Conservation (phyloP, 352 stramenopile species). For the Peronospora tabacina region DNA sequence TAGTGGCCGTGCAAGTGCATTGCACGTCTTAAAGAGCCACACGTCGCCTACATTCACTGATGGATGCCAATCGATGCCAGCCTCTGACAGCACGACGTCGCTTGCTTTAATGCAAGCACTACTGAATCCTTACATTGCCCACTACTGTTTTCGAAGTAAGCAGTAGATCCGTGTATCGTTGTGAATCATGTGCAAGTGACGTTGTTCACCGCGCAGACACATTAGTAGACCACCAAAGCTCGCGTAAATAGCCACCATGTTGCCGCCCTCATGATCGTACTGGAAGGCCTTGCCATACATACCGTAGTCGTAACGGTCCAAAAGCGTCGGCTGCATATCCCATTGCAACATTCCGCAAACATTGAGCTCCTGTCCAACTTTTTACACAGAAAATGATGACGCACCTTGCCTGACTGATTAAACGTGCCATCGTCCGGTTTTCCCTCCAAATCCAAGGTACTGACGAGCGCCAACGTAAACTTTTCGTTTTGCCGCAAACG, state of each 20-base stretch:
- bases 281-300: constrained; percentile 99
- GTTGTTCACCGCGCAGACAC: constrained; percentile 94
- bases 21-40: constrained; percentile 1
- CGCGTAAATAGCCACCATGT: constrained; percentile 90
- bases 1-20: not conserved
- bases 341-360: not conserved
- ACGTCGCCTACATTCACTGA: constrained; percentile 13
- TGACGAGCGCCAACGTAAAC: constrained; percentile 94
- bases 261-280: constrained; percentile 93
- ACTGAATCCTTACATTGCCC: too few species aligned
- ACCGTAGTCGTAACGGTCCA: constrained; percentile 98
- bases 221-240: constrained; percentile 97
- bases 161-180: constrained; percentile 95
- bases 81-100: not conserved
- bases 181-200: constrained; percentile 94
- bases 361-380: too few species aligned
- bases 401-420: constrained; percentile 86
- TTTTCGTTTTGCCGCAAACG: constrained; percentile 92
- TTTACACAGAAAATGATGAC: not conserved
- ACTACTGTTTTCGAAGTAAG: constrained; percentile 83
- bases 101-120: not conserved
- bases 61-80: not conserved
- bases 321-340: constrained; percentile 68
- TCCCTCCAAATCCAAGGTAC: constrained; percentile 93
- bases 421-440: constrained; percentile 93